Base-by-base conservation (phyloP, 2,329 filamentous ascomycete species). In the Ophiostoma populinum region DNA sequence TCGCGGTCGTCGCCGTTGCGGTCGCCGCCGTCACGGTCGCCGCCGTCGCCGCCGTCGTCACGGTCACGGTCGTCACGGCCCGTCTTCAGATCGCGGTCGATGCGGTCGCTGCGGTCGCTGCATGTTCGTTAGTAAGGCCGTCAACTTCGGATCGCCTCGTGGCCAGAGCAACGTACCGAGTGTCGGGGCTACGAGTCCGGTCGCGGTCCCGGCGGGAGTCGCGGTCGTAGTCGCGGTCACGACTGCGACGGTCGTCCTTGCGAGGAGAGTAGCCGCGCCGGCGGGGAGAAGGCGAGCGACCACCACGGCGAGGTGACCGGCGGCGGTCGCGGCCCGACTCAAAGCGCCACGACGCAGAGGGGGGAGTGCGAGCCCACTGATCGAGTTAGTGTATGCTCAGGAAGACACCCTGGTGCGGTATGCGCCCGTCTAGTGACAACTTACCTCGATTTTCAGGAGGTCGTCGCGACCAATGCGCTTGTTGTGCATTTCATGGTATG, bases 401-500 rank as follows among this genome's bases (percentile, higher is more conserved):
- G n/a, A n/a, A n/a, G n/a, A n/a, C n/a, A n/a, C n/a, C n/a, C n/a
- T n/a, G n/a, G n/a, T n/a, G n/a, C n/a, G n/a, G n/a, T n/a, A n/a
- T n/a, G n/a, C n/a, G n/a, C n/a, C n/a, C n/a, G n/a, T 20, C 6
- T 11, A 5, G 15, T 19, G 16, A 36, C 6, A 6, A 19, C 70
- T 47, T 61, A 93, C 90, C 72, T 98, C 90, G 46, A 98, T 95
- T 65, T 98, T 98, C 62, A 98, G 56, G 40, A 93, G 63, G 51
- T 98, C 90, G 53, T 98, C 90, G 43, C 87, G 79, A 32, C 85
- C 86, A 48, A 98, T 85, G 46, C 87, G 83, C 73, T 94, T 94
- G 67, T 95, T 95, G 55, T 98, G 90, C 90, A 98, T 98, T 63
- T 98, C 90, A 57, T 98, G 83, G 56, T 98, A 98, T 32, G 90